phyloP scores from a whole-genome alignment of 148 eudicot genomes.

The Pouteria glomerata region DNA sequence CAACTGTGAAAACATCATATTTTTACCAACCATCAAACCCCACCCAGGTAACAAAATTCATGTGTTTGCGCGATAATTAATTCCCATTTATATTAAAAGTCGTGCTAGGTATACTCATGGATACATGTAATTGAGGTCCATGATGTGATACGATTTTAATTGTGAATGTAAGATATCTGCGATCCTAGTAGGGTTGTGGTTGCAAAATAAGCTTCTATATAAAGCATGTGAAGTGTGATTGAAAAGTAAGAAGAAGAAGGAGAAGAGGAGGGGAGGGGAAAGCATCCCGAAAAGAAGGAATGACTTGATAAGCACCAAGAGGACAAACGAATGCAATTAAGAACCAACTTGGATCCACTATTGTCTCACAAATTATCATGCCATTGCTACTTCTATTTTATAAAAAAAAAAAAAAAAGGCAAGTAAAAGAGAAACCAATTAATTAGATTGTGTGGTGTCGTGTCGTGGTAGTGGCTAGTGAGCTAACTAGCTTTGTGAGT shows the following conservation, averaged over 20 bases:
- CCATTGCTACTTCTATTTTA: too few relatives aligned
- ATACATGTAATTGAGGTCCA: too few relatives aligned
- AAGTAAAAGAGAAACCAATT: neutral
- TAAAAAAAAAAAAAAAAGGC: neutral
- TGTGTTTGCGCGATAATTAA: too few relatives aligned
- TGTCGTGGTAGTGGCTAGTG: neutral
- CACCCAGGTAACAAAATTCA: too few relatives aligned
- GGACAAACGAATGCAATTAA: constrained; percentile 7
- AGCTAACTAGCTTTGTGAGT: neutral
- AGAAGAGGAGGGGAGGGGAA: neutral
- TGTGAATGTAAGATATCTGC: too few relatives aligned
- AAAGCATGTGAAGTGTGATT: neutral
- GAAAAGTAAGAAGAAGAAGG: constrained; percentile 2
- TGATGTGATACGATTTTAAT: too few relatives aligned
- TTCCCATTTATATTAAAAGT: too few relatives aligned
- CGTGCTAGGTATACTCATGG: too few relatives aligned
- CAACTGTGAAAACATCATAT: too few relatives aligned
- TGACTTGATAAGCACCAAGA: constrained; percentile 13
- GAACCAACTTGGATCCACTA: constrained; percentile 9
- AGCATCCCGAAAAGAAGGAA: constrained; percentile 16
- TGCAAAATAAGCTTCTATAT: constrained; percentile 6
- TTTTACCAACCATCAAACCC: too few relatives aligned
- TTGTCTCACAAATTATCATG: neutral
- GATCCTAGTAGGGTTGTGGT: too few relatives aligned
- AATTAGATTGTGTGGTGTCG: neutral